Base-by-base conservation (phyloP, 2,329 filamentous ascomycete species). In the Calonectria henricotiae region DNA sequence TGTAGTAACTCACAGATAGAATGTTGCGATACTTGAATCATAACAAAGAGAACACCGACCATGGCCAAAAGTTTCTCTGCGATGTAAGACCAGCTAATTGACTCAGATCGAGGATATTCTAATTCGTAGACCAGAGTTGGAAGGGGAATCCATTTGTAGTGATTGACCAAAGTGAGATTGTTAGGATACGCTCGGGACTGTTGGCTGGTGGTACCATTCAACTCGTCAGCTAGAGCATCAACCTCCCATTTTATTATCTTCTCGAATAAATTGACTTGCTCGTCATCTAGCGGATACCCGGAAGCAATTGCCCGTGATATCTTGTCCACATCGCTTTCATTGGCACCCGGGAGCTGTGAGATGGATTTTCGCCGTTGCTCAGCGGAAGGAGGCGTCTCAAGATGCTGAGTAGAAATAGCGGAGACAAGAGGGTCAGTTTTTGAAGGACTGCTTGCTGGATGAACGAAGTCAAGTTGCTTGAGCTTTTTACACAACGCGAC, bases 91-190 rank as follows among this genome's bases (percentile, higher is more conserved):
- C 92, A 94, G 80, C 93, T 90, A 73, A 94, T 92, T 5, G 81
- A 85, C 20, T 93, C 89, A 5, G 86, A 86, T 49, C 92, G 88
- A 2, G 93, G 93, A 76, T 95, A 95, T 76, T 93, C 91, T 51
- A 93, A 87, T 79, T 96, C 93, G 79, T 95, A 96, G 15, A 95
- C 92, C 5, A 95, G 83, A 0, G 93, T 95, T 4, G 93, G 93
- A 11, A 95, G 85, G 49, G 91, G 88, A 61, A 93, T 91, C 86
- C 92, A 96, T 78, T 94, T 92, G 77, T 90, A 89, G 74, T 93
- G 91, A 77, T 93, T 91, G 60, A 77, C 70, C 12, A 90, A 74
- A 0, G 89, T 93, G 43, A 95, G 84, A 77, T 95, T 95, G 60
- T 88, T 84, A 0, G 93, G 93, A 77, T 95, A 95, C 23, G 80